Percentiles rank a stretch among this genome's conserved stretches.
Evolutionary conservation across 202 grass and related monocot species (phyloP).

Genomic region (Setaria italica): DNA sequence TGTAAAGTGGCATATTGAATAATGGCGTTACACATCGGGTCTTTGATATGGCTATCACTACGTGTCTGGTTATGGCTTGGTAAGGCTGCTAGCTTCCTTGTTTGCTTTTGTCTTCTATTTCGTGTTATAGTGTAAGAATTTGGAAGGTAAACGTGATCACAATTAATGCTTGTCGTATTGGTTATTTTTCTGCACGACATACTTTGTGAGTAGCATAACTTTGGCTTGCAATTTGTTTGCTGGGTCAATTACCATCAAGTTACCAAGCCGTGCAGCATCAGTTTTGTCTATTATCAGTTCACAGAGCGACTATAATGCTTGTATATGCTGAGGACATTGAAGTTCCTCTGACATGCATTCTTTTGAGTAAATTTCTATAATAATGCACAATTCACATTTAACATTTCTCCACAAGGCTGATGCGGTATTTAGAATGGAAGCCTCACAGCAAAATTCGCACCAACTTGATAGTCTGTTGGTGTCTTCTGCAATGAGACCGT

Average conservation of each 20-base stretch:
- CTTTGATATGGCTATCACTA: neutral
- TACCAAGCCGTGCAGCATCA: slow-evolving; percentile 19
- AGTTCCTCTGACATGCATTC: slow-evolving; percentile 11
- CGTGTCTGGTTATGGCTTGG: neutral
- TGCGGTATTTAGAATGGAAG: slow-evolving; percentile 38
- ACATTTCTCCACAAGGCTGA: slow-evolving; percentile 11
- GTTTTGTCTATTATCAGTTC: slow-evolving; percentile 27
- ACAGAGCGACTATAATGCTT: neutral
- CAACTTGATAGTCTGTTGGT: slow-evolving; percentile 3
- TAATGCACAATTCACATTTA: neutral
- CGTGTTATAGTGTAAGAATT: neutral
- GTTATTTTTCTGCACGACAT: neutral
- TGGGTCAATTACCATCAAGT: slow-evolving; percentile 22
- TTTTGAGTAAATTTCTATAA: slow-evolving; percentile 35
- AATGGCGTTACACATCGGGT: neutral
- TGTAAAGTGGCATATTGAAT: slow-evolving; percentile 12
- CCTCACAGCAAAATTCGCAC: neutral
- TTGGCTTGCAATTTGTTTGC: slow-evolving; percentile 11
- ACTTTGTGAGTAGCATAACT: slow-evolving; percentile 9
- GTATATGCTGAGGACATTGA: neutral
- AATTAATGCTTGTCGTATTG: slow-evolving; percentile 18
- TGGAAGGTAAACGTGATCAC: neutral
- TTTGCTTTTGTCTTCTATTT: neutral
- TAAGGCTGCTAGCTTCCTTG: slow-evolving; percentile 19
- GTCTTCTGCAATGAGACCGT: slow-evolving; percentile 19